Conservation (phyloP, 2,329 filamentous ascomycete species). For the Talaromyces amestolkiae region DNA sequence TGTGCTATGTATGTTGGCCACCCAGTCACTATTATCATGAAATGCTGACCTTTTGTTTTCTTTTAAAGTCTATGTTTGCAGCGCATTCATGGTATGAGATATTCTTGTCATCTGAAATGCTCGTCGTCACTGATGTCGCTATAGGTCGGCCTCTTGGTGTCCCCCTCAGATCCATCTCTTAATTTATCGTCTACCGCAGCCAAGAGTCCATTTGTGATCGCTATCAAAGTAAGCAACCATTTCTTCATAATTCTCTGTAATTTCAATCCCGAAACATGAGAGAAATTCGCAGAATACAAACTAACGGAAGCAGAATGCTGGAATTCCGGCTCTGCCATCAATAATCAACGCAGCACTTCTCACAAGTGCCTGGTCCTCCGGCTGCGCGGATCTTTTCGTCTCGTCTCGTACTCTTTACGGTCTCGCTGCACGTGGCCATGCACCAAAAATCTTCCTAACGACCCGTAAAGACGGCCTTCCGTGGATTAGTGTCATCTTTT, state of each 20-base stretch:
- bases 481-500: slow-evolving; percentile 23
- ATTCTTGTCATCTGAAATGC: too few species aligned
- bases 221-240: slow-evolving; percentile 28
- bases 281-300: neutral
- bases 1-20: slow-evolving; percentile 20
- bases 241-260: too few species aligned
- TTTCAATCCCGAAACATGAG: neutral
- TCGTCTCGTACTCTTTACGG: slow-evolving; percentile 67
- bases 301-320: slow-evolving; percentile 46
- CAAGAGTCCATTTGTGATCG: slow-evolving; percentile 47
- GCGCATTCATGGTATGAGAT: slow-evolving; percentile 15
- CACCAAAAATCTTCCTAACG: slow-evolving; percentile 56
- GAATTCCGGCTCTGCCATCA: slow-evolving; percentile 61
- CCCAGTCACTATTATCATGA: neutral
- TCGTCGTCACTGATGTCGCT: neutral
- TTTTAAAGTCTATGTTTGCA: slow-evolving; percentile 10
- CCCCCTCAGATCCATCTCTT: slow-evolving; percentile 22
- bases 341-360: slow-evolving; percentile 77
- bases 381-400: slow-evolving; percentile 74
- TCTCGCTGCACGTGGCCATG: slow-evolving; percentile 62
- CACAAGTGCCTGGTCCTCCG: slow-evolving; percentile 74
- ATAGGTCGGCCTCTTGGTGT: slow-evolving; percentile 22
- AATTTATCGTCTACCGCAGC: slow-evolving; percentile 46
- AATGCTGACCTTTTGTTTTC: neutral
- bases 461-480: slow-evolving; percentile 23